phyloP scores from a whole-genome alignment of 2,329 filamentous ascomycete genomes.

The Aureobasidium sp. region DNA sequence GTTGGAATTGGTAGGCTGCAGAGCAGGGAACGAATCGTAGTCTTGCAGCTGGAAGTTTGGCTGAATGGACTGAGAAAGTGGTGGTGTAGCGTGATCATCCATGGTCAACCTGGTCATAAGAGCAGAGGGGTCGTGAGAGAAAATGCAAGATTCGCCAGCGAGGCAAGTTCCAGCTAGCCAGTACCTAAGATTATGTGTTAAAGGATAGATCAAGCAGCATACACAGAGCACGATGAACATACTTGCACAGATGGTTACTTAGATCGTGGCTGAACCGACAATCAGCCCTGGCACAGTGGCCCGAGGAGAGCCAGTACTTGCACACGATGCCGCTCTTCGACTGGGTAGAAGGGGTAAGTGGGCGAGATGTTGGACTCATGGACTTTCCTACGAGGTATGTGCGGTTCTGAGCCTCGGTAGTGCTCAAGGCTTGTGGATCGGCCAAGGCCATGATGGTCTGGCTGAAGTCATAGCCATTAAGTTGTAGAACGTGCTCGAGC shows the following conservation, averaged over 20 bases:
- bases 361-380: conserved; percentile 63
- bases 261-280: conserved; percentile 96
- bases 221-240: conserved; percentile 16
- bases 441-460: conserved; percentile 75
- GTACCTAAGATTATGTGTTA: conserved; percentile 52
- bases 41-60: conserved; percentile 73
- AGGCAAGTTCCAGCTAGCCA: conserved; percentile 95
- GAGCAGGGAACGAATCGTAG: conserved; percentile 73
- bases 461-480: conserved; percentile 86
- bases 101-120: conserved; percentile 74
- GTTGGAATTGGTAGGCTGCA: conserved; percentile 43
- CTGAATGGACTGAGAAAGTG: conserved; percentile 52
- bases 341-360: conserved; percentile 66
- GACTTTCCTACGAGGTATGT: conserved; percentile 81
- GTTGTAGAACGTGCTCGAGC: conserved; percentile 81
- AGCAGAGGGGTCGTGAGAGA: conserved; percentile 89
- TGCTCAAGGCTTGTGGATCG: conserved; percentile 25
- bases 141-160: conserved; percentile 87
- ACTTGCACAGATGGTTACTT: conserved; percentile 97
- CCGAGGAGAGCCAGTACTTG: conserved; percentile 93
- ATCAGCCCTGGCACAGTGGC: conserved; percentile 91
- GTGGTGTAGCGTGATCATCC: conserved; percentile 58
- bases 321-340: conserved; percentile 84
- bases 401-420: conserved; percentile 48
- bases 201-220: conserved; percentile 7